Conservation (phyloP, 2,329 filamentous ascomycete species). For the Huntiella abstrusa region DNA sequence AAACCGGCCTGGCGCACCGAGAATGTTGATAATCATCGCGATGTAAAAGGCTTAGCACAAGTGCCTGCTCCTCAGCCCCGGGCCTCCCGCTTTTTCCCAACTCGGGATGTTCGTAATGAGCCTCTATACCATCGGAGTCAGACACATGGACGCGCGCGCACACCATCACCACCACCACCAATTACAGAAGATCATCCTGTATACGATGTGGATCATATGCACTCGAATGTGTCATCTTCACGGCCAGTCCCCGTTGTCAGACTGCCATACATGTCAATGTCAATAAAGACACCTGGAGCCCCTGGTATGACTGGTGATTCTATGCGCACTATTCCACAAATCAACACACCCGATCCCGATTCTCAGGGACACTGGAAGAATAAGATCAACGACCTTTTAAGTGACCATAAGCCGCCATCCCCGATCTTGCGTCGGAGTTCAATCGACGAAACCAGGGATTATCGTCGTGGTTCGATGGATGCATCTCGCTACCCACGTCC, state of each 20-base stretch:
- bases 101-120: conserved; percentile 27
- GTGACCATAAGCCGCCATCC: conserved; percentile 22
- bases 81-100: conserved; percentile 43
- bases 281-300: not conserved
- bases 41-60: not conserved
- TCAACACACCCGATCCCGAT: not conserved
- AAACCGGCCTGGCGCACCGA: conserved; percentile 8
- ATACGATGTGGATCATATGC: conserved; percentile 45
- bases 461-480: not conserved
- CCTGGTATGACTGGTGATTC: not conserved
- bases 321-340: not conserved
- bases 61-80: conserved; percentile 24
- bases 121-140: not conserved
- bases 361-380: conserved; percentile 45
- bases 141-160: conserved; percentile 17
- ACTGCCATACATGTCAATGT: conserved; percentile 36
- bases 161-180: conserved; percentile 54
- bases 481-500: not conserved
- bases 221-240: conserved; percentile 52
- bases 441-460: conserved; percentile 1
- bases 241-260: conserved; percentile 58
- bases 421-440: not conserved
- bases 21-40: not conserved
- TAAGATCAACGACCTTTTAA: conserved; percentile 62
- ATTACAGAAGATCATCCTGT: conserved; percentile 52